Evolutionary conservation across 768 basidiomycete species (phyloP).

Genomic region (Lactarius hatsudake): DNA sequence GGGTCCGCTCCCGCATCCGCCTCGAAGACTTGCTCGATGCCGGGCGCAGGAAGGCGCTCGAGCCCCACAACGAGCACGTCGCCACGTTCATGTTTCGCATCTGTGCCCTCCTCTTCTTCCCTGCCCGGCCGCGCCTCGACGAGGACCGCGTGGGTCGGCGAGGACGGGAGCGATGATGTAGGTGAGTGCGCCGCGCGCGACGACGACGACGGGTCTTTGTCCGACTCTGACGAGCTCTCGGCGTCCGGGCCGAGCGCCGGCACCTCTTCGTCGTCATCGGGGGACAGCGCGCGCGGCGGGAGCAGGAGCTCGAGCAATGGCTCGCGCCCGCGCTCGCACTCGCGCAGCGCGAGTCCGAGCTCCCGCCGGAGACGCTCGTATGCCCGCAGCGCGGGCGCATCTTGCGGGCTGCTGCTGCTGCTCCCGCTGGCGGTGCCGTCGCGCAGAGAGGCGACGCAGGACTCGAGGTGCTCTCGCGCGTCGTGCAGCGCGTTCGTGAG

Average conservation of each 20-base stretch:
- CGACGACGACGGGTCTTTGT: slow-evolving; percentile 40
- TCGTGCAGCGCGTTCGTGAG: slow-evolving; percentile 68
- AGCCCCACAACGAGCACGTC: slow-evolving; percentile 51
- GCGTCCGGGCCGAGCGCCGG: slow-evolving; percentile 50
- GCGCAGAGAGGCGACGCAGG: slow-evolving; percentile 58
- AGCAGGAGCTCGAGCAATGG: slow-evolving; percentile 55
- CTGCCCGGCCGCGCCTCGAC: slow-evolving; percentile 25
- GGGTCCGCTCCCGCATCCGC: slow-evolving; percentile 46
- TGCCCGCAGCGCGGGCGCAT: slow-evolving; percentile 53
- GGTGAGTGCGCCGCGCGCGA: slow-evolving; percentile 27
- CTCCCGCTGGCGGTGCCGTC: slow-evolving; percentile 29
- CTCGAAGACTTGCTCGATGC: slow-evolving; percentile 84
- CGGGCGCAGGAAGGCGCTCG: slow-evolving; percentile 57
- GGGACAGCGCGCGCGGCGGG: slow-evolving; percentile 39
- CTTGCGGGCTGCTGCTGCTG: slow-evolving; percentile 19
- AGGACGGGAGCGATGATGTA: not conserved
- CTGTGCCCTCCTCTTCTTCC: not conserved
- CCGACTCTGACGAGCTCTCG: slow-evolving; percentile 48
- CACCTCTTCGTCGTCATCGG: slow-evolving; percentile 44
- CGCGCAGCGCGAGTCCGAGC: slow-evolving; percentile 72
- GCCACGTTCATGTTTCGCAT: slow-evolving; percentile 50
- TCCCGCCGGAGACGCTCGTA: slow-evolving; percentile 76
- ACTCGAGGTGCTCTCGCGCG: slow-evolving; percentile 62
- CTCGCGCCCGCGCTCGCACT: slow-evolving; percentile 78
- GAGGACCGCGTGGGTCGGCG: slow-evolving; percentile 32